These are phyloP conservation scores for Chytriomyces sp. DNA, from an alignment of 192 early-diverging fungal genomes.

Conservation along the genomic window DNA sequence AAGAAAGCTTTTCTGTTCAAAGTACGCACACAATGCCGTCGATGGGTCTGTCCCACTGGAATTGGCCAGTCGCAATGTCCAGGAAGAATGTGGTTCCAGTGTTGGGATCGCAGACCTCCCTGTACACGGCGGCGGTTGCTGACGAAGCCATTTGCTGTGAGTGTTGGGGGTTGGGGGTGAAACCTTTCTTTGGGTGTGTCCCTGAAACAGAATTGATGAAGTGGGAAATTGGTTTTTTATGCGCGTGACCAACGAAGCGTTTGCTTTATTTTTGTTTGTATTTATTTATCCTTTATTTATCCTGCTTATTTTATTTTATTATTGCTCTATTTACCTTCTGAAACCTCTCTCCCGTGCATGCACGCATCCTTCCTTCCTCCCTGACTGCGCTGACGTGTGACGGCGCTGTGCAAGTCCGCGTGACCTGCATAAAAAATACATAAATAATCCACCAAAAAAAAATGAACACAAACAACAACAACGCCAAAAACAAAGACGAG, in stretches of 20 bases:
- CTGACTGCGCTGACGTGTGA: too few species aligned
- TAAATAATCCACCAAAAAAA: constrained; percentile 4
- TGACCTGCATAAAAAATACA: not conserved
- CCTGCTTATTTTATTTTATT: too few species aligned
- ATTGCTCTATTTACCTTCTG: too few species aligned
- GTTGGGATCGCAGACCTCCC: constrained; percentile 51
- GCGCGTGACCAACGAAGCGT: too few species aligned
- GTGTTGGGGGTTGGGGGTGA: too few species aligned
- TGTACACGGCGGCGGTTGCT: constrained; percentile 8
- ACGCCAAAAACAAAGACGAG: constrained; percentile 15
- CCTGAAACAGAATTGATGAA: not conserved
- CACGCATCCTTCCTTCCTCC: too few species aligned
- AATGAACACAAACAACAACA: not conserved
- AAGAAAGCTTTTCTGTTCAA: not conserved
- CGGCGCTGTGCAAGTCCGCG: too few species aligned
- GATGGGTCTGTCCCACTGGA: constrained; percentile 68
- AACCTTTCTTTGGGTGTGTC: not conserved
- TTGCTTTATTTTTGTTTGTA: too few species aligned
- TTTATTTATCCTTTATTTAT: too few species aligned
- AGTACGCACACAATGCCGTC: constrained; percentile 68
- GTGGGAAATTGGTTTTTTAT: too few species aligned
- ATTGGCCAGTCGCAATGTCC: constrained; percentile 78
- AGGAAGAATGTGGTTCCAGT: constrained; percentile 60
- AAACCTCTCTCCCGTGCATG: too few species aligned
- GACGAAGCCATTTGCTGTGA: not conserved